Percentiles rank a stretch among this genome's conserved stretches.
phyloP scores from a whole-genome alignment of 2,329 filamentous ascomycete species.

The Anthostomella pinea region DNA sequence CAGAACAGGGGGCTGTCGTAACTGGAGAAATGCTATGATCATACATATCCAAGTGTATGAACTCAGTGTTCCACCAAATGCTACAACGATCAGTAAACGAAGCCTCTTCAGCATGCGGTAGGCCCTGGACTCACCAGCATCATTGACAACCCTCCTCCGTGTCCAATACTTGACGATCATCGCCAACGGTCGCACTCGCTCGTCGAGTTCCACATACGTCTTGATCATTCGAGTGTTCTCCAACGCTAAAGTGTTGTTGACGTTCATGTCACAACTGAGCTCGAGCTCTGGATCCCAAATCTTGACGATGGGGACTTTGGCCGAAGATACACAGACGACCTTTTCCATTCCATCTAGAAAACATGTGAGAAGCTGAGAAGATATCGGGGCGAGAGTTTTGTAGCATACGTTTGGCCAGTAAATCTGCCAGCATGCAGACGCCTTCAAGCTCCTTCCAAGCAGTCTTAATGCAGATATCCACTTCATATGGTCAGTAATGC shows the following conservation, averaged over 20 bases:
- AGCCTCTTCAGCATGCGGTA: too few relatives aligned
- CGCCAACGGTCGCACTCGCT: conserved; percentile 83
- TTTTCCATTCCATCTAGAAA: conserved; percentile 86
- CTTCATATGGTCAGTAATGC: conserved; percentile 54
- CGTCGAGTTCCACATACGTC: conserved; percentile 91
- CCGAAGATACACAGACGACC: conserved; percentile 89
- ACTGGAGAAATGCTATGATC: conserved; percentile 94
- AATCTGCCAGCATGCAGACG: conserved; percentile 85
- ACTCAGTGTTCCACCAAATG: conserved; percentile 88
- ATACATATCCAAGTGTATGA: conserved; percentile 99
- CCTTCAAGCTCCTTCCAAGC: conserved; percentile 82
- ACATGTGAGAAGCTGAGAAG: conserved; percentile 33
- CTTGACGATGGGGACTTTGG: conserved; percentile 98
- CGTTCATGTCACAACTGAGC: conserved; percentile 95
- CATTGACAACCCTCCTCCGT: conserved; percentile 85
- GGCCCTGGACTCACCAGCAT: conserved; percentile 91
- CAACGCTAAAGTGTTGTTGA: conserved; percentile 92
- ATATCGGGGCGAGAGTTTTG: conserved; percentile 14
- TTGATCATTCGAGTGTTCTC: conserved; percentile 98
- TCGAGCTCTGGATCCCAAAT: conserved; percentile 93
- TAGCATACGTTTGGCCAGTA: conserved; percentile 75
- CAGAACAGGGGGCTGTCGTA: conserved; percentile 77
- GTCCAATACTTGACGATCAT: conserved; percentile 99
- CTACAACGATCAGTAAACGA: too few relatives aligned
- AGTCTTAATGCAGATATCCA: conserved; percentile 97